Conservation (phyloP, 2,329 filamentous ascomycete species). For the Aspergillus sp. region DNA sequence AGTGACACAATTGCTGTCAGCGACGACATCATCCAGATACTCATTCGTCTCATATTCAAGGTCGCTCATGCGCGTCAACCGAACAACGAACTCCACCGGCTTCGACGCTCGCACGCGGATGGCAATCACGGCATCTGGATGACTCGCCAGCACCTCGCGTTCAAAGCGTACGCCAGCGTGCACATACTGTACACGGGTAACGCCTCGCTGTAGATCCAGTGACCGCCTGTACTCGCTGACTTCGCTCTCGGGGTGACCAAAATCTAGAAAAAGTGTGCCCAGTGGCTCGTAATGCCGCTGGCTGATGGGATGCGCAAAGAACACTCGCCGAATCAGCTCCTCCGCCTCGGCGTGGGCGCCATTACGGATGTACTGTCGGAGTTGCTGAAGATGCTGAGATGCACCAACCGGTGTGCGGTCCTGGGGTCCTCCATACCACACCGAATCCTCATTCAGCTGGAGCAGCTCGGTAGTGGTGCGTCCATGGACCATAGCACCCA, state of each 20-base stretch:
- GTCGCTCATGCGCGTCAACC: conserved; percentile 37
- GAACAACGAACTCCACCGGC: conserved; percentile 28
- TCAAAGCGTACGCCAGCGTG: conserved; percentile 29
- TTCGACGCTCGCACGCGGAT: conserved; percentile 27
- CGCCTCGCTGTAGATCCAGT: conserved; percentile 39
- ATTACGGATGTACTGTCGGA: conserved; percentile 42
- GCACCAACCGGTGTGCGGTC: conserved; percentile 43
- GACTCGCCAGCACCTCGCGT: conserved; percentile 43
- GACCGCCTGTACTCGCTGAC: conserved; percentile 37
- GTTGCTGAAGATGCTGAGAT: conserved; percentile 33
- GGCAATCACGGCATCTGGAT: conserved; percentile 41
- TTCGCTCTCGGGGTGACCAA: conserved; percentile 30
- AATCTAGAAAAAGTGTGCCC: conserved; percentile 40
- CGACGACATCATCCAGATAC: conserved; percentile 38
- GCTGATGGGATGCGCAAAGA: conserved; percentile 45
- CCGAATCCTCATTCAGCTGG: conserved; percentile 49
- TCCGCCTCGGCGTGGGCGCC: conserved; percentile 43
- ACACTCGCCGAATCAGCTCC: conserved; percentile 38
- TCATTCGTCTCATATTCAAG: conserved; percentile 46
- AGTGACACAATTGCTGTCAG: conserved; percentile 28
- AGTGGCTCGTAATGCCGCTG: conserved; percentile 51
- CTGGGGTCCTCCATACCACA: conserved; percentile 48
- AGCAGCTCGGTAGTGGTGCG: conserved; percentile 43
- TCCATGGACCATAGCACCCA: conserved; percentile 48
- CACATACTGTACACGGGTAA: conserved; percentile 38